Evolutionary conservation across 2,329 filamentous ascomycete genomes (phyloP).

Genomic region (Apiospora kogelbergensis): DNA sequence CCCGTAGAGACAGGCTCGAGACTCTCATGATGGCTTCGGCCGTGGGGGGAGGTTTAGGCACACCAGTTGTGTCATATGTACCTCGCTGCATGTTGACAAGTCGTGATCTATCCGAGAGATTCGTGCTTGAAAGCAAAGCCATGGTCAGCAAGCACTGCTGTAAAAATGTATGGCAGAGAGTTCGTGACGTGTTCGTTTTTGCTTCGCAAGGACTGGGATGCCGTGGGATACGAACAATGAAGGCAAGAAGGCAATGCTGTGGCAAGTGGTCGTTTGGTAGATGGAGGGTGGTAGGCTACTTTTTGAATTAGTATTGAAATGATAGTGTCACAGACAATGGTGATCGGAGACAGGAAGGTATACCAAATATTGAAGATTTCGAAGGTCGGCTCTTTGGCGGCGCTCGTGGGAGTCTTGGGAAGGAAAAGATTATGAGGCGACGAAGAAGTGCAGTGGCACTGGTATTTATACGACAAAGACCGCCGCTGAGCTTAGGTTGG

Average conservation of each 20-base stretch:
- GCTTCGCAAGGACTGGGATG: background rate
- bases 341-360: background rate
- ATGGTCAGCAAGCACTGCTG: background rate
- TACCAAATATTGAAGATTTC: background rate
- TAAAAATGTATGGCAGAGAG: background rate
- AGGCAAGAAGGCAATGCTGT: background rate
- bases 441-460: background rate
- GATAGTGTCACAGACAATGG: background rate
- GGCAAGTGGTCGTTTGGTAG: background rate
- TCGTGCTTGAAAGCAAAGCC: background rate
- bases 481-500: background rate
- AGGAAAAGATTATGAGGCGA: background rate
- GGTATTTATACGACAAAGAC: background rate
- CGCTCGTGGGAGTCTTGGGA: background rate
- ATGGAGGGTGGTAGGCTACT: background rate
- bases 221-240: background rate
- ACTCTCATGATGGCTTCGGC: constrained; percentile 32
- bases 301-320: background rate
- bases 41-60: constrained; percentile 34
- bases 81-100: constrained; percentile 36
- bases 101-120: constrained; percentile 15
- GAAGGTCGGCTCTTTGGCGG: background rate
- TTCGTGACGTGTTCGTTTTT: background rate
- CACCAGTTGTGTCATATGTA: constrained; percentile 35
- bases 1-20: background rate